phyloP scores from a whole-genome alignment of 129 eudicot genomes.

The Glebionis coronaria region DNA sequence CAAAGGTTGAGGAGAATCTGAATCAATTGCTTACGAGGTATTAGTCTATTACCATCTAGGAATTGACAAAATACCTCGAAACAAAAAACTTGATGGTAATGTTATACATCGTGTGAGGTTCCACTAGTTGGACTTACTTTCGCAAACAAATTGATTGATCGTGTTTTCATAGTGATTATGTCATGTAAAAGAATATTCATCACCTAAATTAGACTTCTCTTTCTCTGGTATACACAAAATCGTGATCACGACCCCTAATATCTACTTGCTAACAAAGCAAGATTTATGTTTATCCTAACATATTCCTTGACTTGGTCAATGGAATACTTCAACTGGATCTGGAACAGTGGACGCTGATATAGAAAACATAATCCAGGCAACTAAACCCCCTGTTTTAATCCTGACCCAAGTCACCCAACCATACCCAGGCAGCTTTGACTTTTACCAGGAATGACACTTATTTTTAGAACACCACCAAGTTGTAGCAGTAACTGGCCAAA shows the following conservation, averaged over 20 bases:
- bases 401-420: background rate
- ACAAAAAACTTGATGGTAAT: background rate
- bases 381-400: background rate
- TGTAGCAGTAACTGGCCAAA: background rate
- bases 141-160: constrained; percentile 15
- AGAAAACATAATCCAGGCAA: constrained; percentile 1
- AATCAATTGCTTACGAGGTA: constrained; percentile 7
- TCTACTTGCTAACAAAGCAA: background rate
- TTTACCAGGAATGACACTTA: background rate
- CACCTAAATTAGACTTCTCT: constrained; percentile 10
- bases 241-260: constrained; percentile 6
- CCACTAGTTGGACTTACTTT: constrained; percentile 7
- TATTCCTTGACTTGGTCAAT: background rate
- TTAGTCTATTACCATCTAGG: constrained; percentile 4
- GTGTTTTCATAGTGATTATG: constrained; percentile 4
- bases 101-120: constrained; percentile 16
- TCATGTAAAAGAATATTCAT: constrained; percentile 14
- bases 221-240: constrained; percentile 5
- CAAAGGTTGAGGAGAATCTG: background rate
- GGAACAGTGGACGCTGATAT: background rate
- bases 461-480: background rate
- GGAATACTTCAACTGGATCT: background rate
- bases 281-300: background rate
- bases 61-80: background rate
- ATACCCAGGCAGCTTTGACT: background rate